A percentile compares a stretch with the other conserved stretches of the same genome.
Evolutionary conservation across 2,329 filamentous ascomycete species (phyloP).

Genomic region (Hansfordia pulvinata): DNA sequence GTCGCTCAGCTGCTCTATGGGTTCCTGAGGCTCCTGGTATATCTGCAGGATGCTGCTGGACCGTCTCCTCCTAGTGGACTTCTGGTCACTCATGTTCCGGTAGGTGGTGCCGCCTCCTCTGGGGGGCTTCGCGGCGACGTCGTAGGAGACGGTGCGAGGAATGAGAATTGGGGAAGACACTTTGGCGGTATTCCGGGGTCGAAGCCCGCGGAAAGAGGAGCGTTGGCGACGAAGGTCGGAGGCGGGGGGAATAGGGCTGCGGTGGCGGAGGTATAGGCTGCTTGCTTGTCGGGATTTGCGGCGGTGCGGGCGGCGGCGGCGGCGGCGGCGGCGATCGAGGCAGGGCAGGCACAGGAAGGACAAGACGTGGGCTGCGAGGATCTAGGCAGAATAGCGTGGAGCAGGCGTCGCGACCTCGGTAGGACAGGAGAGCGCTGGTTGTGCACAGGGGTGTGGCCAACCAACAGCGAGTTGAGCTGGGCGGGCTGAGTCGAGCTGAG

Average conservation of each 20-base stretch:
- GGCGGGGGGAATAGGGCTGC: slow-evolving; percentile 10
- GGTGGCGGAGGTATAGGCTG: slow-evolving; percentile 16
- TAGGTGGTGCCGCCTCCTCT: slow-evolving; percentile 48
- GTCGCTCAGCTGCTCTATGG: slow-evolving; percentile 93
- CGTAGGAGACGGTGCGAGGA: slow-evolving; percentile 83
- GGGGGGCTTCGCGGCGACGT: slow-evolving; percentile 61
- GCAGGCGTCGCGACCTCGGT: no score
- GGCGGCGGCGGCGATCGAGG: no score
- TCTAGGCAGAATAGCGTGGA: no score
- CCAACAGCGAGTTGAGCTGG: no score
- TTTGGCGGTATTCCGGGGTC: slow-evolving; percentile 66
- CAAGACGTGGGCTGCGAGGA: no score
- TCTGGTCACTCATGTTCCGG: slow-evolving; percentile 45
- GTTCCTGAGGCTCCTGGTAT: slow-evolving; percentile 93
- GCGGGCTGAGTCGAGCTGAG: no score
- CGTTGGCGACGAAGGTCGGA: slow-evolving; percentile 10
- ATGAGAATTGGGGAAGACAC: slow-evolving; percentile 84
- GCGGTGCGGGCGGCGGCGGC: no score
- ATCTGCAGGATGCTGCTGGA: slow-evolving; percentile 88
- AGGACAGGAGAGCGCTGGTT: no score
- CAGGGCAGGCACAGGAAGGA: no score
- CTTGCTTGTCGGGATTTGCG: no score
- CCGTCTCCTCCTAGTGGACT: slow-evolving; percentile 69
- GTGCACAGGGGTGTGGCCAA: no score
- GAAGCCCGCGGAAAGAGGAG: no score